Base-by-base conservation (phyloP, 176 grass and related monocot species). In the Oryza coarctata region DNA sequence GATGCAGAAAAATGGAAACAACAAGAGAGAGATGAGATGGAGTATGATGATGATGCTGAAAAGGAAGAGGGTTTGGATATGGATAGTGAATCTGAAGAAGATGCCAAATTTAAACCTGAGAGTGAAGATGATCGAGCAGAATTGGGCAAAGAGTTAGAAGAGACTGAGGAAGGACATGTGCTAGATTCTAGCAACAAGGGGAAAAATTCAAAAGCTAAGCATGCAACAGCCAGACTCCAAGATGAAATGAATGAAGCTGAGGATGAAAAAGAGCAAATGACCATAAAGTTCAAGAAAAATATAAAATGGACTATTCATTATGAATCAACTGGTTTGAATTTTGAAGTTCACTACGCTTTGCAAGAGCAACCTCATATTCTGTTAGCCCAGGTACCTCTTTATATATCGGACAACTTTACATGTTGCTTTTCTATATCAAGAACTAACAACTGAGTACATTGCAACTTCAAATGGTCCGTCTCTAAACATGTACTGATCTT, bases 41-140 rank as follows among this genome's bases (percentile, higher is more conserved):
- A 98, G 47, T 98, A 98, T 85, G 92, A 95, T 22, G 92, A 94
- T 80, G 88, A 82, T 74, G 57, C 78, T 55, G 90, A 69, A 81
- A 81, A 76, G 0, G 72, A 85, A 76, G 87, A 70, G 43, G 71
- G 15, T 7, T 52, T 23, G 6, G 22, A 58, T 58, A 85, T 80
- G 50, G 78, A 72, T 74, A 85, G 80, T 60, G 85, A 91, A 38
- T 66, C 77, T 76, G 88, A 93, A 40, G 85, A 70, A 64, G 91
- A 88, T 38, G 12, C 47, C 27, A 57, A 80, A 83, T 40, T 64
- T 50, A 86, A 75, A 81, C 69, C 13, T 72, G 55, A 89, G 68
- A 86, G 74, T 63, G 86, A 89, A 30, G 63, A 80, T 71, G 88
- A 86, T 73, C 35, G 80, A 70, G 82, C 69, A n/a, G 87, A 94